Percentiles rank a stretch among this genome's conserved stretches.
Conservation (phyloP, 2,329 filamentous ascomycete genomes). For the Hypoxylon sp. region DNA sequence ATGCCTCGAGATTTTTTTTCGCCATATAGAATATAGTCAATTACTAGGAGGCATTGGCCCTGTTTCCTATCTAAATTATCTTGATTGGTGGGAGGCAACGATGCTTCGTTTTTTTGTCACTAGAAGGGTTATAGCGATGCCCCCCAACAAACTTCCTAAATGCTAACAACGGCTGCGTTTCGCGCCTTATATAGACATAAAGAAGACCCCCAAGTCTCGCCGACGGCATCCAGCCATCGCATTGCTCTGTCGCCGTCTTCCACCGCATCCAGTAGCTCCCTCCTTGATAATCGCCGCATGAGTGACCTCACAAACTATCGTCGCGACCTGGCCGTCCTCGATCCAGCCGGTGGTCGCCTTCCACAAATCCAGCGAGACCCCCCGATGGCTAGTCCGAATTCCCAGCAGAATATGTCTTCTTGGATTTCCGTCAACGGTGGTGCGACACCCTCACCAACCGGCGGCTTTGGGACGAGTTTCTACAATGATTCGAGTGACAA, state of each 20-base stretch:
- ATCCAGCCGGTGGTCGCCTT: constrained; percentile 70
- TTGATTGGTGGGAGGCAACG: constrained; percentile 13
- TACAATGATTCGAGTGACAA: constrained; percentile 84
- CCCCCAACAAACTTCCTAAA: constrained; percentile 23
- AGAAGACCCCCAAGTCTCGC: constrained; percentile 65
- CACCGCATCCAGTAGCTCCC: constrained; percentile 62
- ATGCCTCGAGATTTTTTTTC: constrained; percentile 38
- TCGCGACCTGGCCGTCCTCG: constrained; percentile 78
- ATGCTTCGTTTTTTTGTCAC: constrained; percentile 4
- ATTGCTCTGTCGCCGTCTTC: constrained; percentile 61
- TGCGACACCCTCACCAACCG: constrained; percentile 56
- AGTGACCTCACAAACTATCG: constrained; percentile 79
- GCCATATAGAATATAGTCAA: constrained; percentile 26
- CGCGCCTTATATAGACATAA: constrained; percentile 54
- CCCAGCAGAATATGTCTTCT: constrained; percentile 69
- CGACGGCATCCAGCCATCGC: constrained; percentile 62
- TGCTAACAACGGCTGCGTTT: constrained; percentile 54
- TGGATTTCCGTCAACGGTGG: constrained; percentile 67
- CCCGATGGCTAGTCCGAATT: constrained; percentile 68
- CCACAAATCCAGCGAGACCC: constrained; percentile 73
- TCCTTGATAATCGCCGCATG: constrained; percentile 70
- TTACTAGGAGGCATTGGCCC: constrained; percentile 18
- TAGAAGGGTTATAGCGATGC: constrained; percentile 7
- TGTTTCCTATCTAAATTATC: constrained; percentile 21
- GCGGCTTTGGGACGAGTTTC: constrained; percentile 70